phyloP scores from a whole-genome alignment of 1,284 basidiomycete genomes.

The Ustilago cynodontis region DNA sequence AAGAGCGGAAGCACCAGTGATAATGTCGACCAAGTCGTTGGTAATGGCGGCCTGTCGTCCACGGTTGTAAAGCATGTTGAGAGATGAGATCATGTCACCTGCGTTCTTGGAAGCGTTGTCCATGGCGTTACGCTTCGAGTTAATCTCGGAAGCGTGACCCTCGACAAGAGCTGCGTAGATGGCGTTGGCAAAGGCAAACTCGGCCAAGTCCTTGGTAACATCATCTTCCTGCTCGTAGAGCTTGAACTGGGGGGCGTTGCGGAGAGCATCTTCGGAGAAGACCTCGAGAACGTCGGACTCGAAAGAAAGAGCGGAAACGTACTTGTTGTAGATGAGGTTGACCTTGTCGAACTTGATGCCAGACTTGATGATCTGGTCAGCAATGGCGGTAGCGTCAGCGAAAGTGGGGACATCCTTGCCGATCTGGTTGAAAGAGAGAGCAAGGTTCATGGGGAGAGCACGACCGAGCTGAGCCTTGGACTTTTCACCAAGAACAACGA shows the following conservation, averaged over 20 bases:
- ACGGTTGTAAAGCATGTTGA: conserved; percentile 80
- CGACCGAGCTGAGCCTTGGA: conserved; percentile 91
- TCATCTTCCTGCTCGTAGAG: conserved; percentile 74
- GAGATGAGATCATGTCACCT: conserved; percentile 71
- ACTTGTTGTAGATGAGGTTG: conserved; percentile 93
- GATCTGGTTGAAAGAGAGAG: conserved; percentile 95
- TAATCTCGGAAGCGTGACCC: conserved; percentile 94
- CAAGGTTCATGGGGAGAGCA: conserved; percentile 77
- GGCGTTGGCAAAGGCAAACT: conserved; percentile 96
- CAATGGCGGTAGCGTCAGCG: conserved; percentile 91
- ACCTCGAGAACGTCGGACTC: conserved; percentile 83
- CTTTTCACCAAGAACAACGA: conserved; percentile 89
- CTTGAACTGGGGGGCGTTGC: conserved; percentile 74
- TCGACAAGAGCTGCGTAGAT: conserved; percentile 95
- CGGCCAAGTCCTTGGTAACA: conserved; percentile 90
- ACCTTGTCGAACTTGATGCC: conserved; percentile 87
- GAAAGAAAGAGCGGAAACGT: conserved; percentile 92
- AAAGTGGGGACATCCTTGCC: conserved; percentile 98
- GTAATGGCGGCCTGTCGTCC: conserved; percentile 98
- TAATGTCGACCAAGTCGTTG: conserved; percentile 94
- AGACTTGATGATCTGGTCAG: conserved; percentile 90
- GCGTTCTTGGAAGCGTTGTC: conserved; percentile 99
- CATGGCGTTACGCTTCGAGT: conserved; percentile 89
- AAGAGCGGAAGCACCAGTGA: conserved; percentile 79
- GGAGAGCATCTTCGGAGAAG: conserved; percentile 66